Base-by-base conservation (phyloP, 2,329 filamentous ascomycete species). In the Fusarium cicatricum region DNA sequence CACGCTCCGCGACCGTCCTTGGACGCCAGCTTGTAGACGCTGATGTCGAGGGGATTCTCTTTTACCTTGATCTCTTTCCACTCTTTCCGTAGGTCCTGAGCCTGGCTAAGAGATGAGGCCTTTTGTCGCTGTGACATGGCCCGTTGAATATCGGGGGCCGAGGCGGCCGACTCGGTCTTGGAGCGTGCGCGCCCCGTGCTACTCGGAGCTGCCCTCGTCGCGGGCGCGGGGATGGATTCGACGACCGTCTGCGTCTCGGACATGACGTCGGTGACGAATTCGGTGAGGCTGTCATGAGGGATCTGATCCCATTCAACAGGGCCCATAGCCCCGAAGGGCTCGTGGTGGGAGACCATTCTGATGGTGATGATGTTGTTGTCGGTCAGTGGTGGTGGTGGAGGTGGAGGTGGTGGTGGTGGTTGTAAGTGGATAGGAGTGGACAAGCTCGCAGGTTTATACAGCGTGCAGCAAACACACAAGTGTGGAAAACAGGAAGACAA, bases 11-110 rank as follows among this genome's bases (percentile, higher is more conserved):
- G 88, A 32, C 91, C 87, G 73, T 98, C 94, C 66, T 90, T 89
- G 3, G 89, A 85, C 0, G 82, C 78, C 55, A 95, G 82, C 73
- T 96, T 96, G 77, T 90, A 97, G 19, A 97, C 86, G 50, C 81
- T 82, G 58, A 97, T 87, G 0, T 83, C 86, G 9, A 91, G 79
- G 1, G 91, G 90, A 68, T 96, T 95, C 16, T 93, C 88, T 64
- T 82, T 87, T 3, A 91, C 75, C 74, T 92, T 94, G 69, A 93
- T 77, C 36, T 92, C 89, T 73, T 96, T 97, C 92, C 94, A 97
- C 74, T 91, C 85, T 69, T 90, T 90, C 54, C 88, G 86, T n/a
- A 97, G 76, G 16, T 82, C 77, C 23, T 78, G 78, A 28, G 86
- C 68, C 14, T 73, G 64, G 21, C 62, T 79, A n/a, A 85, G 75